These are phyloP conservation scores for Didymella pomorum DNA, from an alignment of 2,329 filamentous ascomycete species.

Conservation along the genomic window DNA sequence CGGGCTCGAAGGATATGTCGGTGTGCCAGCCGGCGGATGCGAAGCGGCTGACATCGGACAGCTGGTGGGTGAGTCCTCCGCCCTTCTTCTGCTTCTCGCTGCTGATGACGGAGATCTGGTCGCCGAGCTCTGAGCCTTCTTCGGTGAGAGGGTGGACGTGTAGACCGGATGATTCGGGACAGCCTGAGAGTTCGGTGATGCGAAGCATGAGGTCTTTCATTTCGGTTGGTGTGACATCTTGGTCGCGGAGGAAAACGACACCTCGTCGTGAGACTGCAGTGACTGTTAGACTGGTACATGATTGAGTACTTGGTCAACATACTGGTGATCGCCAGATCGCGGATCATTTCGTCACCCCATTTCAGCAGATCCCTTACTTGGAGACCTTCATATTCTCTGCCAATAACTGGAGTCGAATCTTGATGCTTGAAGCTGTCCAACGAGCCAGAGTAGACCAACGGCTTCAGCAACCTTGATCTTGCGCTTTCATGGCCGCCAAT, in stretches of 20 bases:
- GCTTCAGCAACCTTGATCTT: constrained; percentile 32
- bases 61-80: constrained; percentile 52
- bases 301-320: constrained; percentile 28
- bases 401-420: constrained; percentile 62
- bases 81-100: constrained; percentile 46
- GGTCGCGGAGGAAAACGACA: constrained; percentile 74
- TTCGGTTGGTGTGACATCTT: constrained; percentile 63
- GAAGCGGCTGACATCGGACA: constrained; percentile 48
- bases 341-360: constrained; percentile 48
- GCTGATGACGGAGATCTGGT: constrained; percentile 52
- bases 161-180: constrained; percentile 38
- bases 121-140: constrained; percentile 52
- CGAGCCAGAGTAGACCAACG: constrained; percentile 36
- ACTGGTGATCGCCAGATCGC: constrained; percentile 66
- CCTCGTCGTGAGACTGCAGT: constrained; percentile 69
- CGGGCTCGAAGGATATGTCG: constrained; percentile 53
- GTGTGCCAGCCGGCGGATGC: constrained; percentile 63
- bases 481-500: constrained; percentile 35
- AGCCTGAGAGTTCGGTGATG: constrained; percentile 66
- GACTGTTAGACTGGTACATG: not conserved
- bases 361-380: constrained; percentile 43
- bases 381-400: constrained; percentile 56
- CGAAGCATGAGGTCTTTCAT: constrained; percentile 70
- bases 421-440: constrained; percentile 36
- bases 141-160: constrained; percentile 55